Conservation (phyloP, 441 rosid genomes). For the Adansonia grandidieri region DNA sequence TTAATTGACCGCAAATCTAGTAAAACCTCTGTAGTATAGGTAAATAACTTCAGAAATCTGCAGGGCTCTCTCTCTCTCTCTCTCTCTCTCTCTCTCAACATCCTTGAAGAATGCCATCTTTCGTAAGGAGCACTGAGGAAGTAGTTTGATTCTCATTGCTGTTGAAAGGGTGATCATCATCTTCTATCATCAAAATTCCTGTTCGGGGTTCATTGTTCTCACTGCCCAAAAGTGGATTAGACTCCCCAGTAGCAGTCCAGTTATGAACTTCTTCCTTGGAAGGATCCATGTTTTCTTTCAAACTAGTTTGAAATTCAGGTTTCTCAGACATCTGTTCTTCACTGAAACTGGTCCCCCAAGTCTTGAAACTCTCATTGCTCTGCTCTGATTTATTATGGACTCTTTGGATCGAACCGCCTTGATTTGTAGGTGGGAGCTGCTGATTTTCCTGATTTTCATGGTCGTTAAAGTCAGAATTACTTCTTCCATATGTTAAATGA, state of each 20-base stretch:
- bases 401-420: constrained; percentile 21
- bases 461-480: constrained; percentile 54
- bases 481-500: constrained; percentile 43
- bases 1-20: not conserved
- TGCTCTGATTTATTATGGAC: constrained; percentile 27
- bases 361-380: not conserved
- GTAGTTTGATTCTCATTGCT: constrained; percentile 41
- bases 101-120: constrained; percentile 43
- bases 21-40: not conserved
- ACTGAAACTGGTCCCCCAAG: constrained; percentile 18
- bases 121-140: constrained; percentile 43
- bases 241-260: constrained; percentile 43
- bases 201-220: constrained; percentile 29
- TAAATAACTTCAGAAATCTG: not conserved
- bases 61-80: not conserved
- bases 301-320: constrained; percentile 33
- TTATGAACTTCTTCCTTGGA: constrained; percentile 36
- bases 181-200: constrained; percentile 31
- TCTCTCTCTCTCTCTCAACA: constrained; percentile 25
- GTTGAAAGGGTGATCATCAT: constrained; percentile 59
- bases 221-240: constrained; percentile 46
- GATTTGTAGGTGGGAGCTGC: constrained; percentile 17
- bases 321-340: constrained; percentile 31
- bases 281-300: constrained; percentile 51
- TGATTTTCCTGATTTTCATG: constrained; percentile 47